A percentile compares a stretch with the other conserved stretches of the same genome.
Conservation (phyloP, 371 early-diverging fungal genomes). For the Mortierella sp. region DNA sequence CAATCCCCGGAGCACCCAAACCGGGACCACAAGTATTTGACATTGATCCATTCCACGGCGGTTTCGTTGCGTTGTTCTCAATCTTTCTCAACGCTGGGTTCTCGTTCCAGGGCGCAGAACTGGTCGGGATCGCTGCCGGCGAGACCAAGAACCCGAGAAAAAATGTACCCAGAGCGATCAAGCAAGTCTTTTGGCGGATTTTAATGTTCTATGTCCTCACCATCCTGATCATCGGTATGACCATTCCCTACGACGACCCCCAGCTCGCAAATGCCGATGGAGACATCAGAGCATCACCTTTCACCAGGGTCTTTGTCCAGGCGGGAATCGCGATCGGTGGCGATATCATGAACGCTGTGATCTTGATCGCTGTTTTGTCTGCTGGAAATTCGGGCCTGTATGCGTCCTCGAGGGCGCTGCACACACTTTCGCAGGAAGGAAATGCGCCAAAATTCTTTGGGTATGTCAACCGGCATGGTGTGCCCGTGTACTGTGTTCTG, state of each 20-base stretch:
- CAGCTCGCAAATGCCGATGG: conserved; percentile 57
- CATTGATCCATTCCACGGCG: conserved; percentile 83
- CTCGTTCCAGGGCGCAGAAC: conserved; percentile 86
- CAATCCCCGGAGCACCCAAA: conserved; percentile 37
- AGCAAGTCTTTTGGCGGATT: conserved; percentile 77
- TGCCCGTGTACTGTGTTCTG: conserved; percentile 72
- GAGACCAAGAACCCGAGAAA: conserved; percentile 78
- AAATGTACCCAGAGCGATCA: conserved; percentile 78
- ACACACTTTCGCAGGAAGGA: conserved; percentile 69
- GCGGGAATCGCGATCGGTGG: conserved; percentile 75
- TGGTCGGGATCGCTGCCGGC: conserved; percentile 81
- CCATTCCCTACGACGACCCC: conserved; percentile 72
- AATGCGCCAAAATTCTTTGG: conserved; percentile 74
- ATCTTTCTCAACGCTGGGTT: conserved; percentile 87
- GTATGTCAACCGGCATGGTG: conserved; percentile 68
- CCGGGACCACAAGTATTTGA: conserved; percentile 29
- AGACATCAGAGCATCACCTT: conserved; percentile 66
- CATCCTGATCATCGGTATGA: conserved; percentile 73
- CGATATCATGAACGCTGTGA: conserved; percentile 81
- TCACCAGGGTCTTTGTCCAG: conserved; percentile 76
- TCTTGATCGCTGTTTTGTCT: conserved; percentile 72
- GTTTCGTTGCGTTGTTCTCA: conserved; percentile 70
- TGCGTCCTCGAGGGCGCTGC: conserved; percentile 75
- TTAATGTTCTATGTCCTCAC: conserved; percentile 77
- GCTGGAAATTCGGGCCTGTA: conserved; percentile 80